Evolutionary conservation across 2,329 filamentous ascomycete species (phyloP).

Genomic region (Penicillium psychrosexuale): DNA sequence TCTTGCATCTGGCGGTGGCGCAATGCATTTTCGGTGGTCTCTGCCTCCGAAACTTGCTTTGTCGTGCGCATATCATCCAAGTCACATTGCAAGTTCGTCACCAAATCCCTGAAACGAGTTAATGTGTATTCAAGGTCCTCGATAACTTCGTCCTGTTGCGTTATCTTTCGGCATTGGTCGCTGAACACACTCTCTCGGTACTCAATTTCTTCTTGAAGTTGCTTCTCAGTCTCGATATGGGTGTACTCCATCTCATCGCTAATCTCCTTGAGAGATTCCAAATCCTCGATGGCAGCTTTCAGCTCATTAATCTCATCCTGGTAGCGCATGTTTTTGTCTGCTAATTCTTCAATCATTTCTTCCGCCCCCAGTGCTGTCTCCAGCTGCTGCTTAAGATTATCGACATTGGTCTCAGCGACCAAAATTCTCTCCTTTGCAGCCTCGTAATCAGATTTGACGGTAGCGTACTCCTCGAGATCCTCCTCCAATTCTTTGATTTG

Average conservation of each 20-base stretch:
- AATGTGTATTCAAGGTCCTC: constrained; percentile 90
- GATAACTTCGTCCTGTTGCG: constrained; percentile 73
- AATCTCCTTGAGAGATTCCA: constrained; percentile 85
- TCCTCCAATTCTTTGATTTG: constrained; percentile 72
- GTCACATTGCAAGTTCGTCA: constrained; percentile 79
- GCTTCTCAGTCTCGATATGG: constrained; percentile 87
- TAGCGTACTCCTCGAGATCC: constrained; percentile 65
- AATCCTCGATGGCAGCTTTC: constrained; percentile 75
- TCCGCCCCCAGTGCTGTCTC: constrained; percentile 85
- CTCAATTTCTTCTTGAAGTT: constrained; percentile 90
- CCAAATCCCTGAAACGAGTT: constrained; percentile 81
- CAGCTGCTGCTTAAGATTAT: constrained; percentile 85
- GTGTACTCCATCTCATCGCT: constrained; percentile 93
- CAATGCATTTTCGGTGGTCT: constrained; percentile 84
- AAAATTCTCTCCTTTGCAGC: constrained; percentile 69
- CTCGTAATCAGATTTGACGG: constrained; percentile 67
- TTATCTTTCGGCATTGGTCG: constrained; percentile 72
- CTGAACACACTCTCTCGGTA: constrained; percentile 78
- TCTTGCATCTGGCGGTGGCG: constrained; percentile 95
- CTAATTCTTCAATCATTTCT: constrained; percentile 89
- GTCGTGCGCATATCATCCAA: constrained; percentile 90
- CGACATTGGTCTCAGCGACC: constrained; percentile 69
- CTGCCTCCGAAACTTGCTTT: constrained; percentile 85
- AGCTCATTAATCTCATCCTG: constrained; percentile 81
- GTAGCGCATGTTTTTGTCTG: constrained; percentile 79